Conservation (phyloP, 2,329 filamentous ascomycete genomes). For the Ophiocordyceps robertsii region DNA sequence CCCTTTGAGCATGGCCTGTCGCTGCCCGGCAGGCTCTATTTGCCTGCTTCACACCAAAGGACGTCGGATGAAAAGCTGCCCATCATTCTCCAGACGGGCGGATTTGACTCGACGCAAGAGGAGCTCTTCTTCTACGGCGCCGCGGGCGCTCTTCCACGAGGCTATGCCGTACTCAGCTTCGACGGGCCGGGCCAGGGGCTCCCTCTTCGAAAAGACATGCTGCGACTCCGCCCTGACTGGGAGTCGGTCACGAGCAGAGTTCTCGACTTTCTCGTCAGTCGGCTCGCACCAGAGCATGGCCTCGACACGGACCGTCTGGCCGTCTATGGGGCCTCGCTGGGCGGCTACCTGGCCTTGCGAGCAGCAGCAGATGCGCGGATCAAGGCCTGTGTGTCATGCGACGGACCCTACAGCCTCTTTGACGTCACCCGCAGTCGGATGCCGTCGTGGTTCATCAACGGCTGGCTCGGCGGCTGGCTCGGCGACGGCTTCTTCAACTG, state of each 20-base stretch:
- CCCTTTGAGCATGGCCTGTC: constrained; percentile 18
- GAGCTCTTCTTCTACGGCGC: constrained; percentile 23
- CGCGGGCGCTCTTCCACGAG: constrained; percentile 12
- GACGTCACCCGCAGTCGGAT: constrained; percentile 13
- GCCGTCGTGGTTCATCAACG: constrained; percentile 11
- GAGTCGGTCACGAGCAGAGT: constrained; percentile 19
- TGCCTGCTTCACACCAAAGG: constrained; percentile 12
- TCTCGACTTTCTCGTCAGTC: constrained; percentile 14
- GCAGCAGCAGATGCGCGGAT: constrained; percentile 25
- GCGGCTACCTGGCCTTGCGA: constrained; percentile 32
- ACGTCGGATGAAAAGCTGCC: constrained; percentile 15
- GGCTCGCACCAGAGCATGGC: constrained; percentile 8
- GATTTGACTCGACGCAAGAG: constrained; percentile 23
- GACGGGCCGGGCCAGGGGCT: constrained; percentile 33
- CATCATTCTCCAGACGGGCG: constrained; percentile 19
- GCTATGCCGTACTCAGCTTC: constrained; percentile 29
- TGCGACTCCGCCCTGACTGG: constrained; percentile 22
- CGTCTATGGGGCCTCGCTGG: constrained; percentile 24
- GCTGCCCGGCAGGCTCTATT: constrained; percentile 23
- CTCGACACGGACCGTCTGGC: constrained; percentile 24
- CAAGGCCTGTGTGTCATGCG: constrained; percentile 26
- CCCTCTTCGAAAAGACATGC: constrained; percentile 13
- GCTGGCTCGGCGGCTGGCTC: constrained; percentile 13
- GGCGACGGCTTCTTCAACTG: constrained; percentile 11
- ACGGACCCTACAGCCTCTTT: constrained; percentile 12